These are phyloP conservation scores for Aureobasidium namibiae DNA, from an alignment of 2,329 filamentous ascomycete genomes.

Conservation along the genomic window DNA sequence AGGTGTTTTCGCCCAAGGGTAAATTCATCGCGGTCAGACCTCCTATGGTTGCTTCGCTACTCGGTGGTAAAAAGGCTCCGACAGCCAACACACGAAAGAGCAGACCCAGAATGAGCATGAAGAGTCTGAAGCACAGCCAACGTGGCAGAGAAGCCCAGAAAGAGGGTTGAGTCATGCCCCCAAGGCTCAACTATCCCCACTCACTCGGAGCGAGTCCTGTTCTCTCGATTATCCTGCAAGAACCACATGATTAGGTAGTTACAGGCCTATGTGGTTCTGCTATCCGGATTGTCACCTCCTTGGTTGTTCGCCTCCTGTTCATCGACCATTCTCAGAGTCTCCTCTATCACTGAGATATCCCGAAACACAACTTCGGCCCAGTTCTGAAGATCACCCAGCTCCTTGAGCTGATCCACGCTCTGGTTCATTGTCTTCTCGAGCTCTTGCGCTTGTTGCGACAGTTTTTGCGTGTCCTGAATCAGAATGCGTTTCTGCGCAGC, in stretches of 20 bases:
- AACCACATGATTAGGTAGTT: background rate
- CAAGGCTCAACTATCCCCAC: too few species aligned
- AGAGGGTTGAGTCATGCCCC: background rate
- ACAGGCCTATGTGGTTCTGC: background rate
- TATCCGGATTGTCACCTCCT: background rate
- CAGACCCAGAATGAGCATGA: conserved; percentile 59
- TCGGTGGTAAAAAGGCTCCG: conserved; percentile 47
- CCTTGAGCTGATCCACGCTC: conserved; percentile 53
- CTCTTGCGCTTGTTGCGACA: background rate
- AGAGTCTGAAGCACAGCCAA: conserved; percentile 13
- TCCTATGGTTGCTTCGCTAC: conserved; percentile 64
- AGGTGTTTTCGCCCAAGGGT: conserved; percentile 81
- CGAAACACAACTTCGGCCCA: conserved; percentile 71
- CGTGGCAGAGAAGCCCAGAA: conserved; percentile 11
- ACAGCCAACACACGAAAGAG: conserved; percentile 41
- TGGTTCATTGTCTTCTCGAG: background rate
- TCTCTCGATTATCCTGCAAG: too few species aligned
- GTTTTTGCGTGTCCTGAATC: background rate
- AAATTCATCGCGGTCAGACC: conserved; percentile 59
- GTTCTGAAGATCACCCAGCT: conserved; percentile 75
- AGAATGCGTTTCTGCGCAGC: background rate
- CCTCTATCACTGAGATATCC: conserved; percentile 29
- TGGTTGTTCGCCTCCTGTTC: conserved; percentile 17
- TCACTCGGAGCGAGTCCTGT: background rate
- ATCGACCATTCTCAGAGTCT: conserved; percentile 29